These are phyloP conservation scores for Alternaria triticina DNA, from an alignment of 2,329 filamentous ascomycete genomes.

Conservation along the genomic window DNA sequence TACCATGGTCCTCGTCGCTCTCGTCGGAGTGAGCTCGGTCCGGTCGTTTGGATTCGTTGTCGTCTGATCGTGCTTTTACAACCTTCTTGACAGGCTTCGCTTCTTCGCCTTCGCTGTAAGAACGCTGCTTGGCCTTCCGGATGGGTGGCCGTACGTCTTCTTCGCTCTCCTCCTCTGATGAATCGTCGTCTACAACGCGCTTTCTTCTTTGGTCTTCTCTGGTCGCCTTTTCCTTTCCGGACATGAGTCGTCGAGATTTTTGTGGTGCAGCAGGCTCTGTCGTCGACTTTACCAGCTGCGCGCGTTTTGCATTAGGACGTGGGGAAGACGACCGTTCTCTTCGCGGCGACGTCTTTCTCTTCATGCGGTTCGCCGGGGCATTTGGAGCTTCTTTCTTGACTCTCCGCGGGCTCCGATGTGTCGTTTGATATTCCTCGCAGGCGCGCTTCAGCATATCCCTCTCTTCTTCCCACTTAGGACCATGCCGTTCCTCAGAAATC, in stretches of 20 bases:
- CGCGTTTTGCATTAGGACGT: slow-evolving; percentile 36
- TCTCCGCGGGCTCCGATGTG: slow-evolving; percentile 44
- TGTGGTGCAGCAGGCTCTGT: slow-evolving; percentile 28
- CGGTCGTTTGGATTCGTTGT: slow-evolving; percentile 37
- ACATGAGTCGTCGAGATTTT: slow-evolving; percentile 44
- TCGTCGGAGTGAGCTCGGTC: slow-evolving; percentile 35
- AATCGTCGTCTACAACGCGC: slow-evolving; percentile 42
- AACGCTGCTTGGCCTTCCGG: slow-evolving; percentile 42
- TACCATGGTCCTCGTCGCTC: slow-evolving; percentile 37
- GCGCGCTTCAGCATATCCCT: slow-evolving; percentile 78
- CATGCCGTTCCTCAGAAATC: slow-evolving; percentile 79
- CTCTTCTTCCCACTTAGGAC: slow-evolving; percentile 90
- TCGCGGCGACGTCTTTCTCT: slow-evolving; percentile 40
- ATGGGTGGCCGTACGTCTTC: slow-evolving; percentile 46
- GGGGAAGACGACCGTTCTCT: slow-evolving; percentile 46
- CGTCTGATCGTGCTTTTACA: slow-evolving; percentile 38
- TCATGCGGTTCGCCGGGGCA: slow-evolving; percentile 33
- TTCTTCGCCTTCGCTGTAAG: slow-evolving; percentile 45
- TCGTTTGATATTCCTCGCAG: slow-evolving; percentile 63
- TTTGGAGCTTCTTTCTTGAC: slow-evolving; percentile 43
- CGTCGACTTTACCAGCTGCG: slow-evolving; percentile 30
- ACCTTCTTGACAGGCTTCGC: slow-evolving; percentile 42
- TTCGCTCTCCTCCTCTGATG: slow-evolving; percentile 45
- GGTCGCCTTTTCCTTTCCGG: slow-evolving; percentile 46
- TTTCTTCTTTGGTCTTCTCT: slow-evolving; percentile 42